These are phyloP conservation scores for Spinellus fusiger DNA, from an alignment of 192 early-diverging fungal species.

Conservation along the genomic window DNA sequence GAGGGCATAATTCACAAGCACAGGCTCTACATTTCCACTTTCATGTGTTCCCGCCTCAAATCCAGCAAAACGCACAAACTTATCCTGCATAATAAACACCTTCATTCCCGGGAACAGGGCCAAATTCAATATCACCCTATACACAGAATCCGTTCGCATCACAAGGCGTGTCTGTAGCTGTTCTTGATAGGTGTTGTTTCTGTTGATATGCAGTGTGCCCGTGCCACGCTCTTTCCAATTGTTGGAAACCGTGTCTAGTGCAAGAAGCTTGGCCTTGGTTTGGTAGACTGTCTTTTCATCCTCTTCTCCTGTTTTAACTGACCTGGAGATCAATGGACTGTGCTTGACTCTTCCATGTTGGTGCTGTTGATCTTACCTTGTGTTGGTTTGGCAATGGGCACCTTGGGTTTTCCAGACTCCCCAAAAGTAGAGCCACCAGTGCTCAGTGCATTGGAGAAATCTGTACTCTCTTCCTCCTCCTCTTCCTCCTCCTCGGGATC, in stretches of 20 bases:
- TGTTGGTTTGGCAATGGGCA: conserved; percentile 24
- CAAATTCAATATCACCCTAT: conserved; percentile 36
- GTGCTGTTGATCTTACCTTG: conserved; percentile 21
- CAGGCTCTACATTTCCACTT: conserved; percentile 2
- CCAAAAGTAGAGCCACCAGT: conserved; percentile 17
- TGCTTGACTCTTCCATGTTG: background rate
- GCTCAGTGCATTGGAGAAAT: background rate
- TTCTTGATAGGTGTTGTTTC: background rate
- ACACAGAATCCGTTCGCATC: conserved; percentile 41
- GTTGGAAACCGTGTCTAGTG: conserved; percentile 13
- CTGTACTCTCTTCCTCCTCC: conserved; percentile 5
- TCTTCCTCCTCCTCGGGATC: conserved; percentile 13
- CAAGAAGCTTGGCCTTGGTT: conserved; percentile 34
- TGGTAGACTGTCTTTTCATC: conserved; percentile 31
- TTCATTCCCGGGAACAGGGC: conserved; percentile 33
- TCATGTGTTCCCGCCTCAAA: conserved; percentile 23
- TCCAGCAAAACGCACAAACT: conserved; percentile 33
- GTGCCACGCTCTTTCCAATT: conserved; percentile 39
- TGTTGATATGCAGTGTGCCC: conserved; percentile 34
- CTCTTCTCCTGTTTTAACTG: conserved; percentile 38
- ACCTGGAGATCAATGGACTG: background rate
- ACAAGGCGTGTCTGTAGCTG: conserved; percentile 20
- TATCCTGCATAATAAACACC: conserved; percentile 30
- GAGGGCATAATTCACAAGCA: conserved; percentile 24
- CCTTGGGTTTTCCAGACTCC: conserved; percentile 20